Evolutionary conservation across 2,329 filamentous ascomycete species (phyloP).

Genomic region (Aureobasidium namibiae): DNA sequence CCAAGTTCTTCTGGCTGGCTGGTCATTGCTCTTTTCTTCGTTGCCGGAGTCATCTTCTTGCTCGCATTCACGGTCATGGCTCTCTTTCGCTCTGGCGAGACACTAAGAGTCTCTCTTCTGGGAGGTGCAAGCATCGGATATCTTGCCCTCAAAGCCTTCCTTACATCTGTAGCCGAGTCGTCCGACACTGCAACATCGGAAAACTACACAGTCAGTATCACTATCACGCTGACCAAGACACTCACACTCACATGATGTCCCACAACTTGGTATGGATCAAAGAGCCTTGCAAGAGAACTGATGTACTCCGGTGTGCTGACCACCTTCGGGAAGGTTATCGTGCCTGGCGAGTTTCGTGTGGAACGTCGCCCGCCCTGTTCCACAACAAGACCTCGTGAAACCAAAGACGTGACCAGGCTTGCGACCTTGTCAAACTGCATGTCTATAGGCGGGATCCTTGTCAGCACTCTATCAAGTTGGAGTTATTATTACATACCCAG

Average conservation of each 20-base stretch:
- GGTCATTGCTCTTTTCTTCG: not conserved
- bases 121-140: not conserved
- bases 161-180: not conserved
- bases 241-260: not conserved
- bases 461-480: not conserved
- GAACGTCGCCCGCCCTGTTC: not conserved
- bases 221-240: not conserved
- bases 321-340: not conserved
- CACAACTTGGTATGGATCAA: not conserved
- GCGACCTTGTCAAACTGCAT: not conserved
- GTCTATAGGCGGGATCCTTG: not conserved
- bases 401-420: not conserved
- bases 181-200: not conserved
- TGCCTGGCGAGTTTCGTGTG: not conserved
- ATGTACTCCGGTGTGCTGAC: not conserved
- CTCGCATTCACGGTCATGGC: not conserved
- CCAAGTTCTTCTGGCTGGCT: not conserved
- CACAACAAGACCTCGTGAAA: not conserved
- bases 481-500: not conserved
- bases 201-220: conserved; percentile 1
- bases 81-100: not conserved
- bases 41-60: not conserved
- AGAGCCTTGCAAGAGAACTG: not conserved
- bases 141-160: not conserved
- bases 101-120: not conserved